Conservation (phyloP, 495 filamentous ascomycete genomes). For the Extremus antarcticus region DNA sequence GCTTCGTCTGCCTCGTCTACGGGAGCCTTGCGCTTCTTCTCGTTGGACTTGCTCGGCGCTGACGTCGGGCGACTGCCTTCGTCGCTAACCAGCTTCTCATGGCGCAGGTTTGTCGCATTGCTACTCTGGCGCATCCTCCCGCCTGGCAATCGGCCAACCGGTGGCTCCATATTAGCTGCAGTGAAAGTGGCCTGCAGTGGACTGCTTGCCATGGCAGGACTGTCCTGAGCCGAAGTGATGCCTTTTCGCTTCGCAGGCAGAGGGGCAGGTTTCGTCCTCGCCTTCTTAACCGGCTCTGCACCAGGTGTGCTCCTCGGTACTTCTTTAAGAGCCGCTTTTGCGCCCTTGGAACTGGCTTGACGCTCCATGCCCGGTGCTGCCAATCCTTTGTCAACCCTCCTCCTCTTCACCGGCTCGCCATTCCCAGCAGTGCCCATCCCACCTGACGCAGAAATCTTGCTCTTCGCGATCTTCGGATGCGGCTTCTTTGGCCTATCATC, state of each 20-base stretch:
- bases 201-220: constrained; percentile 21
- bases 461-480: constrained; percentile 44
- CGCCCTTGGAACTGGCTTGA: constrained; percentile 5
- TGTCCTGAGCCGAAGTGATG: constrained; percentile 9
- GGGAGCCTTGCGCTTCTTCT: constrained; percentile 11
- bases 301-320: constrained; percentile 11
- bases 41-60: constrained; percentile 1
- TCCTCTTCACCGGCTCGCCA: constrained; percentile 47
- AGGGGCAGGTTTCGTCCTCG: constrained; percentile 11
- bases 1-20: constrained; percentile 2
- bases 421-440: constrained; percentile 29
- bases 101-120: constrained; percentile 16
- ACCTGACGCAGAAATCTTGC: constrained; percentile 39
- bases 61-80: constrained; percentile 6
- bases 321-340: constrained; percentile 8
- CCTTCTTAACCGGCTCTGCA: constrained; percentile 10
- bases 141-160: constrained; percentile 2
- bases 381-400: constrained; percentile 62
- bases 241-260: constrained; percentile 11
- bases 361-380: constrained; percentile 33
- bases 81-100: constrained; percentile 7
- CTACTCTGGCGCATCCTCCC: constrained; percentile 14
- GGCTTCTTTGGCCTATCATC: constrained; percentile 60
- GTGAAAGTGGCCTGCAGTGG: constrained; percentile 17
- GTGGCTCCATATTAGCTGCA: constrained; percentile 11